phyloP scores from a whole-genome alignment of 2,329 filamentous ascomycete species.

The Neopestalotiopsis rosae region DNA sequence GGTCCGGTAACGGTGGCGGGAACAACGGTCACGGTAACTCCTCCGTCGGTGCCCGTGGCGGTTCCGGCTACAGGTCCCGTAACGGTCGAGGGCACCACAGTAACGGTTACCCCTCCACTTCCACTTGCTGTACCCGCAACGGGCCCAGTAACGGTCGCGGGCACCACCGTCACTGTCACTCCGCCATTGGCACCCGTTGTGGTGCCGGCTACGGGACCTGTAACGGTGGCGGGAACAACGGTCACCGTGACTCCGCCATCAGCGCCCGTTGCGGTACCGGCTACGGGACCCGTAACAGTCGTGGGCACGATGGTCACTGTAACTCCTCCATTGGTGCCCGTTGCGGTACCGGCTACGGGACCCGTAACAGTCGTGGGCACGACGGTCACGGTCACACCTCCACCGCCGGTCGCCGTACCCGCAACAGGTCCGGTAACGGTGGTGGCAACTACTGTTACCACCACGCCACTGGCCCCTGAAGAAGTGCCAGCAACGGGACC shows the following conservation, averaged over 20 bases:
- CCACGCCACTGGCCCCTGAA: background rate
- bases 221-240: background rate
- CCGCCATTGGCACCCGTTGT: background rate
- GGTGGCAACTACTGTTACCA: background rate
- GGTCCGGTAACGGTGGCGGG: too few relatives aligned
- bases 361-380: background rate
- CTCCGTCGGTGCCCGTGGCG: too few relatives aligned
- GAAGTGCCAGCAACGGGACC: background rate
- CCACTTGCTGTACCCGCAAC: too few relatives aligned
- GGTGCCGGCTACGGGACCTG: background rate
- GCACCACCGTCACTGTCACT: background rate
- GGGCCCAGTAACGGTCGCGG: too few relatives aligned
- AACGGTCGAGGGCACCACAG: too few relatives aligned
- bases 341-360: background rate
- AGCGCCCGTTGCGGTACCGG: background rate
- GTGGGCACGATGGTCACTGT: background rate
- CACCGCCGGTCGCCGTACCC: background rate
- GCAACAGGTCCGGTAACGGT: background rate
- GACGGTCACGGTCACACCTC: background rate
- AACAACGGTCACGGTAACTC: too few relatives aligned
- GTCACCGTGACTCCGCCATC: background rate
- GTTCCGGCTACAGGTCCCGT: too few relatives aligned
- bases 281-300: too few relatives aligned
- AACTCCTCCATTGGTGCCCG: background rate
- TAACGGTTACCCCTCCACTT: too few relatives aligned